phyloP scores from a whole-genome alignment of 768 basidiomycete species.

The Tricholoma bakamatsutake region DNA sequence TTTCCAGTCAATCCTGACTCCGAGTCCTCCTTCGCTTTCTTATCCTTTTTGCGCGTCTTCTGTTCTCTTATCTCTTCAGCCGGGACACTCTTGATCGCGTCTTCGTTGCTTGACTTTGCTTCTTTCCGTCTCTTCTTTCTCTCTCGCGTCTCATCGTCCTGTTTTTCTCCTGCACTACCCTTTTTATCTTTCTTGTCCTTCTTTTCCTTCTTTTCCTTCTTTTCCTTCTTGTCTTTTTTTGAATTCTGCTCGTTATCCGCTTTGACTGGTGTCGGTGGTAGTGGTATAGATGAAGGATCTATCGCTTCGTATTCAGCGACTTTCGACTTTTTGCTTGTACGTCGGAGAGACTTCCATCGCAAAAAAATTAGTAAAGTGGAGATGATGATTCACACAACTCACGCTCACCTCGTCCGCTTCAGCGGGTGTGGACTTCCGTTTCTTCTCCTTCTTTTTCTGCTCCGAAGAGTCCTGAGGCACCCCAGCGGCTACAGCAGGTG shows the following conservation, averaged over 20 bases:
- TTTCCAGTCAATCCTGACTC: constrained; percentile 5
- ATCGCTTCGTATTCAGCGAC: constrained; percentile 5
- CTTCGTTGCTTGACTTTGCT: not conserved
- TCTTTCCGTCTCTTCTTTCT: constrained; percentile 17
- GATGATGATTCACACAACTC: not conserved
- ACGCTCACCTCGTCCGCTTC: constrained; percentile 23
- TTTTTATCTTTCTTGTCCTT: constrained; percentile 14
- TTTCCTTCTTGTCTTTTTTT: constrained; percentile 21
- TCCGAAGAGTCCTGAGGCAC: constrained; percentile 12
- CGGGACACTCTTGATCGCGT: not conserved
- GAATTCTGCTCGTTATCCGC: constrained; percentile 18
- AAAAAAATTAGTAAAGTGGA: not conserved
- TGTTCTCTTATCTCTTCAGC: constrained; percentile 2
- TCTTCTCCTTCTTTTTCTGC: constrained; percentile 33
- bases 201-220: constrained; percentile 5
- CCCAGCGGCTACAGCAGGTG: constrained; percentile 6
- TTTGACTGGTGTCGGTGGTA: constrained; percentile 5
- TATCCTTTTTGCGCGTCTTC: constrained; percentile 20
- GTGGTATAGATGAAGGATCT: constrained; percentile 10
- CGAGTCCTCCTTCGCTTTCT: constrained; percentile 20
- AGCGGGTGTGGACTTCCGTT: constrained; percentile 23
- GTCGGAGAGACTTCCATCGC: constrained; percentile 4
- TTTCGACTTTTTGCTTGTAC: constrained; percentile 27
- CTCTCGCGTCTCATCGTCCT: constrained; percentile 19
- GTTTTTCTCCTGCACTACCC: constrained; percentile 14